A percentile compares a stretch with the other conserved stretches of the same genome.
These are phyloP conservation scores for Musa acuminata DNA, from an alignment of 176 grass and related monocot genomes.

Conservation along the genomic window DNA sequence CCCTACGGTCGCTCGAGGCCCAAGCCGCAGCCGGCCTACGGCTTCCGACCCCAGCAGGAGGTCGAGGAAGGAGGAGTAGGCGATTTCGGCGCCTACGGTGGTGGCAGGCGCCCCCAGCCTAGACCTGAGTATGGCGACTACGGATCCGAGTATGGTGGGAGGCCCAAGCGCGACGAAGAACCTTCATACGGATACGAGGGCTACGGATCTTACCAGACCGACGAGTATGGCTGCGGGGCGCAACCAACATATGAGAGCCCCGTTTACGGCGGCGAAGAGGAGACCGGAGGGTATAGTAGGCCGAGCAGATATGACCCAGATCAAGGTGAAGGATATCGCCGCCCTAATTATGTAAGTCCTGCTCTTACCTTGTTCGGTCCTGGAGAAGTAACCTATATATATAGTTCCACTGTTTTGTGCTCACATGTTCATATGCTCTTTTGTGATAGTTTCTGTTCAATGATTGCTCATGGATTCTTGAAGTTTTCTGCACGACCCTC, in stretches of 20 bases:
- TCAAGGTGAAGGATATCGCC: conserved; percentile 11
- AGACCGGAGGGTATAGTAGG: neutral
- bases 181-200: no score
- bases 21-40: conserved; percentile 45
- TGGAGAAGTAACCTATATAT: no score
- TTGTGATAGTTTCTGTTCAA: no score
- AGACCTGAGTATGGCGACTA: neutral
- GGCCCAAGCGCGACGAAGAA: neutral
- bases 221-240: conserved; percentile 27
- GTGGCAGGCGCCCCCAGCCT: neutral
- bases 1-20: conserved; percentile 19
- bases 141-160: neutral
- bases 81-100: conserved; percentile 14
- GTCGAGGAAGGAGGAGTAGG: conserved; percentile 4
- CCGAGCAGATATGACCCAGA: conserved; percentile 1
- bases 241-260: conserved; percentile 10
- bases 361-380: neutral
- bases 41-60: conserved; percentile 56
- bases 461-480: no score
- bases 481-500: no score
- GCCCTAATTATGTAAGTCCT: neutral
- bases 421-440: no score
- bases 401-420: no score
- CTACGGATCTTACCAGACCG: conserved; percentile 3
- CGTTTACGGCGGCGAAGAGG: neutral